Percentiles rank a stretch among this genome's conserved stretches.
phyloP scores from a whole-genome alignment of 345 rosid species.

The Lumnitzera racemosa region DNA sequence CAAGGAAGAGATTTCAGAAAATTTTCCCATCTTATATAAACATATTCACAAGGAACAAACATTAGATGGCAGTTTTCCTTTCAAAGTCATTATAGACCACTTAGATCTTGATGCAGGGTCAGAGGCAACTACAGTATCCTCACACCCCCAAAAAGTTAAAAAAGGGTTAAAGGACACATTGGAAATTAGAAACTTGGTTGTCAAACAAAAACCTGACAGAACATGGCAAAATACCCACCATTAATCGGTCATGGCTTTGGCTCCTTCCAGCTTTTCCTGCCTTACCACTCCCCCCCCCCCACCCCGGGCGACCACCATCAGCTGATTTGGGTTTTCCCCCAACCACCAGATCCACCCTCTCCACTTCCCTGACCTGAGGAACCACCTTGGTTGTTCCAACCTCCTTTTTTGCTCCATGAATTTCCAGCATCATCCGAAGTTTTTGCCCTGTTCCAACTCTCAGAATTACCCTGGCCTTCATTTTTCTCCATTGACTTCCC shows the following conservation, averaged over 20 bases:
- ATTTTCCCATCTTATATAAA: too few species aligned
- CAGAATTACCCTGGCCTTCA: background rate
- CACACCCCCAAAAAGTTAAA: constrained; percentile 1
- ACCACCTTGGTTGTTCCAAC: background rate
- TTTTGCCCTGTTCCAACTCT: constrained; percentile 7
- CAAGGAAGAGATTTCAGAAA: too few species aligned
- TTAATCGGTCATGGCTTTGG: background rate
- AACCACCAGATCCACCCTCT: constrained; percentile 13
- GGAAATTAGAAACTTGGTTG: background rate
- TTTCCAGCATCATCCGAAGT: background rate
- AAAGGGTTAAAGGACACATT: too few species aligned
- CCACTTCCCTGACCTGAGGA: constrained; percentile 9
- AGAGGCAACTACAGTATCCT: too few species aligned
- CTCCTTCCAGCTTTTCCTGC: background rate
- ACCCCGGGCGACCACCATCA: constrained; percentile 4
- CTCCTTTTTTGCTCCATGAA: background rate
- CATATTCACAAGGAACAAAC: too few species aligned
- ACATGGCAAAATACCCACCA: constrained; percentile 7
- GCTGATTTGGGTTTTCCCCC: constrained; percentile 11
- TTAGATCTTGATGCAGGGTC: too few species aligned
- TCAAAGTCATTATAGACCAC: too few species aligned
- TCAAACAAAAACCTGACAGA: background rate
- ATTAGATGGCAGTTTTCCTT: too few species aligned
- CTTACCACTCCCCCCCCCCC: background rate
- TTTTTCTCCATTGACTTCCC: background rate